Conservation (phyloP, 345 rosid genomes). For the Aethionema arabicum region DNA sequence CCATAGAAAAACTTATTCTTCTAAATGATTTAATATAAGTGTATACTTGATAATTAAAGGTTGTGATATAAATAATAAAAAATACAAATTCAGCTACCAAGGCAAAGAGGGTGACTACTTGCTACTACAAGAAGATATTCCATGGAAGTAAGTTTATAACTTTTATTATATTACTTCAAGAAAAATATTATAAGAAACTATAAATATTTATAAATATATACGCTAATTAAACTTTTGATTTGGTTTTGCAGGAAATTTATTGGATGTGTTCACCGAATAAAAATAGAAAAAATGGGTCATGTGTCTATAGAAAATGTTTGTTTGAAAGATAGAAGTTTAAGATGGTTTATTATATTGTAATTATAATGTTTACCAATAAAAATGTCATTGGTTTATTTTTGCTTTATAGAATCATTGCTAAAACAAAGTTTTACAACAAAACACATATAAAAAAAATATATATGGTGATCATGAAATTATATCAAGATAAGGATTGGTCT, state of each 20-base stretch:
- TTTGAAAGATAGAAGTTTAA: slow-evolving; percentile 8
- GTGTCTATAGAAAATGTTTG: slow-evolving; percentile 25
- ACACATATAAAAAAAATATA: no score
- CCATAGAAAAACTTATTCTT: no score
- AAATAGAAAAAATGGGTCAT: slow-evolving; percentile 37
- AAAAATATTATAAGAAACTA: background rate
- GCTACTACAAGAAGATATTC: slow-evolving; percentile 58
- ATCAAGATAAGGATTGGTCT: no score
- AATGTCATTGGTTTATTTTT: background rate
- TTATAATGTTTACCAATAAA: slow-evolving; percentile 6
- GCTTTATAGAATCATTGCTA: background rate
- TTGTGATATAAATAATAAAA: slow-evolving; percentile 31
- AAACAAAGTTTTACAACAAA: no score
- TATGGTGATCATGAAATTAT: no score
- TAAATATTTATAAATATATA: background rate
- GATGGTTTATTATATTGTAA: slow-evolving; percentile 13
- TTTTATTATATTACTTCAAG: background rate
- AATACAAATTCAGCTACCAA: slow-evolving; percentile 51
- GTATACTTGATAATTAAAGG: background rate
- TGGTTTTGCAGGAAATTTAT: slow-evolving; percentile 47
- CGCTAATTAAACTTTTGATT: background rate
- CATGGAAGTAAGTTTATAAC: slow-evolving; percentile 63
- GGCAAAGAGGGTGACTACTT: slow-evolving; percentile 60
- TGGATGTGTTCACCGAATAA: slow-evolving; percentile 47
- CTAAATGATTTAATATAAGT: no score